Percentiles rank a stretch among this genome's conserved stretches.
phyloP scores from a whole-genome alignment of 148 eudicot genomes.

The Vaccinium macrocarpon region DNA sequence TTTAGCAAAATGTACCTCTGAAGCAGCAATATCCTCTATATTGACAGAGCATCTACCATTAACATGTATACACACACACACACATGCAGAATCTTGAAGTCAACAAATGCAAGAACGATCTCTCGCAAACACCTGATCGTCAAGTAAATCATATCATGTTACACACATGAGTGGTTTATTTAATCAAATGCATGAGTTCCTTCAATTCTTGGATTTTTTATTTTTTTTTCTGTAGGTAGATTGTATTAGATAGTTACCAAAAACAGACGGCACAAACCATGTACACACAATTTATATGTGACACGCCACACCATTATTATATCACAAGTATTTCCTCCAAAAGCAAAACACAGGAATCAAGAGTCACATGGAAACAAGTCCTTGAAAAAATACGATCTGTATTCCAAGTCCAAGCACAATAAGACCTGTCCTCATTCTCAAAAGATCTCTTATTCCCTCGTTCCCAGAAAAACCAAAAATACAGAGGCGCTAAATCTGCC shows the following conservation, averaged over 20 bases:
- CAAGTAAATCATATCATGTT: constrained; percentile 1
- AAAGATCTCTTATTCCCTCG: not conserved
- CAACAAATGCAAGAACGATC: not conserved
- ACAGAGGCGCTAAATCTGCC: not conserved
- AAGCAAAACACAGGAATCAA: not conserved
- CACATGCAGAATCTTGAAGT: not conserved
- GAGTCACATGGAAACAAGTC: not conserved
- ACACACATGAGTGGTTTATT: not conserved
- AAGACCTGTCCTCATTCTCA: not conserved
- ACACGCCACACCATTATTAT: not conserved
- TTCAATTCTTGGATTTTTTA: not conserved
- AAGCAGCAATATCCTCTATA: constrained; percentile 10
- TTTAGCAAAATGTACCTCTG: constrained; percentile 10
- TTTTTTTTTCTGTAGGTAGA: not conserved
- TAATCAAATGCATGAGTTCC: not conserved
- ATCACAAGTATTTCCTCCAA: not conserved
- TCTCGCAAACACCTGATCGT: not conserved
- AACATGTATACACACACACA: not conserved
- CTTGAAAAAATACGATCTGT: not conserved
- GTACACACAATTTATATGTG: not conserved
- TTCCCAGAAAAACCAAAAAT: not conserved
- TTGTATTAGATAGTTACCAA: not conserved
- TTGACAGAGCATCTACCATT: not conserved
- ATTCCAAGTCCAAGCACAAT: not conserved
- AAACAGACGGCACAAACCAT: not conserved